Evolutionary conservation across 768 basidiomycete genomes (phyloP).

Genomic region (Cyclocybe aegerita): DNA sequence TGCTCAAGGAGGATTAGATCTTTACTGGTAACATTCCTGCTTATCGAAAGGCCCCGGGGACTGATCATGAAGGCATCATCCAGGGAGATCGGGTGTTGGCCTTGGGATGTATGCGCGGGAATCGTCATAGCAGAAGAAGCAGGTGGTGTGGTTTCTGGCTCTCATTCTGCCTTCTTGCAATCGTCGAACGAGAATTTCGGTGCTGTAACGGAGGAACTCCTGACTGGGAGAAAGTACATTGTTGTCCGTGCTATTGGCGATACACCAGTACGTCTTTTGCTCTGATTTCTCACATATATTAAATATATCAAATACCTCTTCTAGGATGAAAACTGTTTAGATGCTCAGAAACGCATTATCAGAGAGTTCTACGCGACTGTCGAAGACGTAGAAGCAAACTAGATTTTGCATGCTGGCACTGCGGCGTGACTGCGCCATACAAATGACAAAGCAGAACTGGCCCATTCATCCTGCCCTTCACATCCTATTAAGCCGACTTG

Average conservation of each 20-base stretch:
- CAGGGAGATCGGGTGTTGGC: conserved; percentile 81
- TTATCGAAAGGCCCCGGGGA: neutral
- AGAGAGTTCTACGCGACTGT: conserved; percentile 86
- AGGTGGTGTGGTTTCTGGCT: conserved; percentile 78
- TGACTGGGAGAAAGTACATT: conserved; percentile 79
- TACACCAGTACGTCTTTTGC: conserved; percentile 33
- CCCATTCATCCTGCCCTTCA: neutral
- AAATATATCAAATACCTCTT: conserved; percentile 2
- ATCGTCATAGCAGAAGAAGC: conserved; percentile 91
- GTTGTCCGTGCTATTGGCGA: conserved; percentile 72
- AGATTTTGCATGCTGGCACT: conserved; percentile 7
- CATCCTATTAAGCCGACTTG: neutral
- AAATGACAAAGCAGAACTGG: neutral
- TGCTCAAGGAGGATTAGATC: conserved; percentile 84
- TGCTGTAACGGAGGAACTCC: conserved; percentile 65
- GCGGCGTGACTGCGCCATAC: neutral
- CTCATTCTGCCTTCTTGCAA: conserved; percentile 46
- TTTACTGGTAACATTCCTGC: conserved; percentile 66
- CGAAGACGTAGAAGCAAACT: conserved; percentile 64
- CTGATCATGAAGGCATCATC: neutral
- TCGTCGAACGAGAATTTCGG: conserved; percentile 43
- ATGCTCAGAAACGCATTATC: conserved; percentile 79
- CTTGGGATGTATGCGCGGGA: conserved; percentile 93
- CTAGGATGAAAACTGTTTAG: conserved; percentile 58
- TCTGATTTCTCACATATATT: neutral